Base-by-base conservation (phyloP, 257 asterid genomes). In the Salvia hispanica region DNA sequence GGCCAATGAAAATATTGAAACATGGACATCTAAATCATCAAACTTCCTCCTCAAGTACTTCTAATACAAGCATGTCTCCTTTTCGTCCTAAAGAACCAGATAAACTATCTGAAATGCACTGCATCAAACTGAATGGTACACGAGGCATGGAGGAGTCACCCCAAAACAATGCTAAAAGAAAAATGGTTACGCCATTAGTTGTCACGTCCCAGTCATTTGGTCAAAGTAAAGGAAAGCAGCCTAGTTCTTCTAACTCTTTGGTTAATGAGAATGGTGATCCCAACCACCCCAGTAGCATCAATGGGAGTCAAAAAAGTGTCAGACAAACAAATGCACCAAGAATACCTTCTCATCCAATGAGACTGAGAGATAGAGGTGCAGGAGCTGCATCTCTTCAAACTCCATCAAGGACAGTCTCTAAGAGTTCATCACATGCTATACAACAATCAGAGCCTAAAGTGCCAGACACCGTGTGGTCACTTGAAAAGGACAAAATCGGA, bases 1-100 rank as follows among this genome's bases (percentile, higher is more conserved):
- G 83, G 36, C 88, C 95, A 39, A 74, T 73, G 39, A 91, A 88
- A 86, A 84, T 85, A 79, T 63, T 65, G 76, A 81, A 86, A 47
- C 83, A 6, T 55, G 76, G 79, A 67, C 59, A 69, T 69, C 82
- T 51, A 63, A 82, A 77, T 64, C 86, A 79, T 62, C 84, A 82
- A 75, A 47, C 72, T 59, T 91, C 88, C 40, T 58, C 83, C n/a
- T 39, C 21, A 44, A 61, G 69, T 28, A 60, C 45, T 5, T 48
- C 71, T 45, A 50, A 42, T 54, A 16, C 61, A 66, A 43, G 55
- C 55, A 40, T 47, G 55, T 44, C 72, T 34, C 70, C 63, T 39
- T 59, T 76, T 71, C 72, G 9, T 70, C 82, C 82, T 58, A 85
- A 81, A 74, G 88, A 86, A 76, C 86, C 84, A 5, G 53, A 64